Evolutionary conservation across 1,284 basidiomycete genomes (phyloP), one percentile per base, ranked within the genome.

Genomic region (Athelia sp.): DNA sequence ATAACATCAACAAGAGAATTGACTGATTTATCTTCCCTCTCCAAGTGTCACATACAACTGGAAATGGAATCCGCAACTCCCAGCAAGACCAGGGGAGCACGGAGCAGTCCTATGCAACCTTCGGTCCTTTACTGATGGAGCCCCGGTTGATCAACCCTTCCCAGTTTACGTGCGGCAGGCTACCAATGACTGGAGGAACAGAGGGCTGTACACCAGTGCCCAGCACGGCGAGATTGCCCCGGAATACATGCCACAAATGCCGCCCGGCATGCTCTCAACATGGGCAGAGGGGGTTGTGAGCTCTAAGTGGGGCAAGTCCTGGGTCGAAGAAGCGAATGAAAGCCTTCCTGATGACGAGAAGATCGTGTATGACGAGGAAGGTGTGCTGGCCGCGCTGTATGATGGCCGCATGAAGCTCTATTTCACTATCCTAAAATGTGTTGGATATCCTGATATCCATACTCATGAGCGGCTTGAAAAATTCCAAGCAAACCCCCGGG

Each of bases 391-490:
- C 9, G 43, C 18, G 43, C 24, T 45, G 24, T 4, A 6, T 21
- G 43, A 45, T 10, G 43, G 43, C 8, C n/a, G 18, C 4, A 4
- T 45, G 15, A 45, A 18, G 9, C 9, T 45, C 10, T 6, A 6
- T n/a, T 45, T 45, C 22, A 22, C 43, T 9, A 45, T 45, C 43
- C 8, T 45, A 19, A n/a, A 45, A n/a, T 45, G 43, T 19, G 43
- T 45, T n/a, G 18, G 18, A n/a, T 45, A 45, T 24, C 18, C 11
- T 15, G 19, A 21, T 11, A 24, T 9, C 4, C 4, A 29, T 6
- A 18, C 9, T 8, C 22, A 6, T 6, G 43, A 45, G 8, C 19
- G 24, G 8, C 24, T 45, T 8, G 18, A 18, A 9, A 8, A 45
- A 8, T 21, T 18, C 17, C n/a, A 21, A 24, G 24, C 19, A 45